A percentile compares a stretch with the other conserved stretches of the same genome.
These are phyloP conservation scores for Gillenia trifoliata DNA, from an alignment of 306 rosid species.

Conservation along the genomic window DNA sequence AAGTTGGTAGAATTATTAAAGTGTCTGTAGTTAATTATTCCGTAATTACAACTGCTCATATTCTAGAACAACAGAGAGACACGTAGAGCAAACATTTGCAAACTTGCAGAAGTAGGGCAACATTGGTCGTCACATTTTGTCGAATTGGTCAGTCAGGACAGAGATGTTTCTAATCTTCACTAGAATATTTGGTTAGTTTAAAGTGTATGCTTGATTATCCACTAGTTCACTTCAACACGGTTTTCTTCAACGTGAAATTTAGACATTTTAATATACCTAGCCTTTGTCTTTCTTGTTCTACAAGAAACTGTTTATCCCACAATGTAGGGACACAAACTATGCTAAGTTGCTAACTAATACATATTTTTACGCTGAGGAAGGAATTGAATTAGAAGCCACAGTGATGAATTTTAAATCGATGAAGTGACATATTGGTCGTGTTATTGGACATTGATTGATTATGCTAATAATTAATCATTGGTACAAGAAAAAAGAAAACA, in stretches of 20 bases:
- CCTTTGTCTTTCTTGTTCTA: background rate
- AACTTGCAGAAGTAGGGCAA: background rate
- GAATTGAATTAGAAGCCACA: constrained; percentile 7
- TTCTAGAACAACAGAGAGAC: background rate
- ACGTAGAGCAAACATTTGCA: background rate
- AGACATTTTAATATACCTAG: background rate
- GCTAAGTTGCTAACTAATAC: background rate
- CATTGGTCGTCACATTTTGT: background rate
- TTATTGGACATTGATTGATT: background rate
- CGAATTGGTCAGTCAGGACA: background rate
- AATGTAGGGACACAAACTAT: background rate
- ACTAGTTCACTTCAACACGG: constrained; percentile 18
- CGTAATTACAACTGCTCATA: background rate
- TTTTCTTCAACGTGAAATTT: constrained; percentile 1
- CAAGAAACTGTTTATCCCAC: background rate
- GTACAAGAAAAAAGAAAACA: background rate
- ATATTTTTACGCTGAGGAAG: constrained; percentile 7
- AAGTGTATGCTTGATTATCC: constrained; percentile 12
- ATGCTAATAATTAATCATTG: constrained; percentile 2
- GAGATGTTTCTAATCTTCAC: background rate
- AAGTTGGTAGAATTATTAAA: background rate
- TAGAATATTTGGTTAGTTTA: constrained; percentile 8
- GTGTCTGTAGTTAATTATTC: background rate
- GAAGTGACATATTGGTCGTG: background rate
- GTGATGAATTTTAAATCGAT: background rate